Evolutionary conservation across 305 asterid species (phyloP).

Genomic region (Fraxinus greggii): DNA sequence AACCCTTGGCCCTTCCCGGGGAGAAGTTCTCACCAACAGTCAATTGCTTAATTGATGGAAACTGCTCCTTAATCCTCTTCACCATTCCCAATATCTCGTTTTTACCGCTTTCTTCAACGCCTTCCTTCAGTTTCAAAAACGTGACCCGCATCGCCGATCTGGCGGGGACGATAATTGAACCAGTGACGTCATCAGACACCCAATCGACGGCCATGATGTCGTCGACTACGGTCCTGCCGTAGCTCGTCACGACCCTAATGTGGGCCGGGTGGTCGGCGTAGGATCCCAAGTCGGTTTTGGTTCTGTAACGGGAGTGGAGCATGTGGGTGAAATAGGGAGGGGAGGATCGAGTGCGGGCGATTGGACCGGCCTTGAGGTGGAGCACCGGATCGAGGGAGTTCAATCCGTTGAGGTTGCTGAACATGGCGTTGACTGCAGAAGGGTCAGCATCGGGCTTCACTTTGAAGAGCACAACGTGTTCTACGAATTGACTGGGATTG

Average conservation of each 20-base stretch:
- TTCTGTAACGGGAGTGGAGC: conserved; percentile 81
- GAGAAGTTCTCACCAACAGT: conserved; percentile 81
- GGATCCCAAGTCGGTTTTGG: conserved; percentile 53
- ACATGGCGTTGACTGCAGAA: conserved; percentile 62
- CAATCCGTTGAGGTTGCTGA: conserved; percentile 65
- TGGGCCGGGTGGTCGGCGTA: conserved; percentile 72
- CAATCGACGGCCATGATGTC: conserved; percentile 91
- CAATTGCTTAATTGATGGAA: conserved; percentile 50
- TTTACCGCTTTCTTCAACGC: conserved; percentile 46
- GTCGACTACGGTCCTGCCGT: conserved; percentile 51
- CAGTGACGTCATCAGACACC: conserved; percentile 49
- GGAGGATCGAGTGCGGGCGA: conserved; percentile 51
- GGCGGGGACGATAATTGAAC: conserved; percentile 34
- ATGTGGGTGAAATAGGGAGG: conserved; percentile 76
- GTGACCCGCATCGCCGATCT: conserved; percentile 67
- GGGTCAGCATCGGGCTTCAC: conserved; percentile 57
- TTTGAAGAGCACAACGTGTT: conserved; percentile 84
- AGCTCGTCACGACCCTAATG: conserved; percentile 51
- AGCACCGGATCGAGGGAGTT: conserved; percentile 61
- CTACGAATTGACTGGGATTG: conserved; percentile 45
- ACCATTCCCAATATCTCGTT: conserved; percentile 46
- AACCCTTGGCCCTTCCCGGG: conserved; percentile 75
- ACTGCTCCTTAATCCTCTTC: conserved; percentile 51
- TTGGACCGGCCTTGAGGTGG: conserved; percentile 74
- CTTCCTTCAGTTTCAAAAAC: conserved; percentile 66